A percentile compares a stretch with the other conserved stretches of the same genome.
phyloP scores from a whole-genome alignment of 2,329 filamentous ascomycete genomes.

The Neofusicoccum laricinum region DNA sequence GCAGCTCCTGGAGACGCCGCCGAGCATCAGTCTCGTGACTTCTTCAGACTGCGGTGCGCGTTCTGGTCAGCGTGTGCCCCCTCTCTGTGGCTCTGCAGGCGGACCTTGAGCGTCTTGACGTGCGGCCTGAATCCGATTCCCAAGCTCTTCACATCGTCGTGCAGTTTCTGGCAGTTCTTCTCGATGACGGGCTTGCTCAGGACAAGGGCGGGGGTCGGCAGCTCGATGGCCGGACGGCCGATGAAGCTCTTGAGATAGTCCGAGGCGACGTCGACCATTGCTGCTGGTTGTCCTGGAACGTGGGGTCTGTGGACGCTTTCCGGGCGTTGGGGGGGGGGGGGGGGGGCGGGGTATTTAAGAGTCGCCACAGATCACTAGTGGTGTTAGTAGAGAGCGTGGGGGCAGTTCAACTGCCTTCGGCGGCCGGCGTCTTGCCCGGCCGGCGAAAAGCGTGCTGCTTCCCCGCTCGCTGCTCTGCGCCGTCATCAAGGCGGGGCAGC shows the following conservation, averaged over 20 bases:
- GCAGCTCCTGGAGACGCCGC: not conserved
- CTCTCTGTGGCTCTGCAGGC: not conserved
- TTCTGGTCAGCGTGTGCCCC: not conserved
- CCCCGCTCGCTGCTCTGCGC: not conserved
- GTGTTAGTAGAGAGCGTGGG: not conserved
- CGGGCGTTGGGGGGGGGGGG: not conserved
- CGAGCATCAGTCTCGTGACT: conserved; percentile 14
- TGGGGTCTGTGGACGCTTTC: not conserved
- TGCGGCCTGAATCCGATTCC: conserved; percentile 15
- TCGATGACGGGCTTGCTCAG: conserved; percentile 15
- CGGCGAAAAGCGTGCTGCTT: not conserved
- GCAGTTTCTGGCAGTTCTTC: conserved; percentile 8
- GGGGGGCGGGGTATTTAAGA: not conserved
- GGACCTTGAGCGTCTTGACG: conserved; percentile 16
- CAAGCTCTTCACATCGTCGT: conserved; percentile 14
- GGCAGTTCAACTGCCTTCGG: not conserved
- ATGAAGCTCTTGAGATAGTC: conserved; percentile 15
- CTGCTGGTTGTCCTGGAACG: not conserved
- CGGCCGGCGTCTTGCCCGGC: not conserved
- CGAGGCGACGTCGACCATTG: conserved; percentile 9
- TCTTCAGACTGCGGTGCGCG: not conserved
- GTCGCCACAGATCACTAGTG: not conserved
- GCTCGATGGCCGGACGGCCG: conserved; percentile 9
- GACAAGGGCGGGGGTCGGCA: conserved; percentile 14
- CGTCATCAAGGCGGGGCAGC: no score